Evolutionary conservation across 2,329 filamentous ascomycete species (phyloP).

Genomic region (Phialophora expanda): DNA sequence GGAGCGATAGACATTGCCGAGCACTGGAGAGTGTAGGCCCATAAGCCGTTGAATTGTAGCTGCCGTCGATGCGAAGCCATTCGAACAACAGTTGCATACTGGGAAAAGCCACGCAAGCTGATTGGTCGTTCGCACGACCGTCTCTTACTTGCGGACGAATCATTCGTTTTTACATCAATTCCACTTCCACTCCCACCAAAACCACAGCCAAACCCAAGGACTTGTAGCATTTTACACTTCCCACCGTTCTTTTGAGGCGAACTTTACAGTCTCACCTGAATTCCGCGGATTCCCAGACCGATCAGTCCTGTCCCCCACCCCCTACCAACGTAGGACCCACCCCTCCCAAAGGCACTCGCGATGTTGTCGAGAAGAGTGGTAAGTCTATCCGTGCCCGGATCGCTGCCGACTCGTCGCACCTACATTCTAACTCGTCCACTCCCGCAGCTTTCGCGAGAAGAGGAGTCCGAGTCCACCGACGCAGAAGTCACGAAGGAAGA

Average conservation of each 20-base stretch:
- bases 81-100: not conserved
- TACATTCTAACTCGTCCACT: not conserved
- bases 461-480: slow-evolving; percentile 78
- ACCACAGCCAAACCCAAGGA: not conserved
- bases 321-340: not conserved
- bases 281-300: not conserved
- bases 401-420: not conserved
- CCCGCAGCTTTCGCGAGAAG: slow-evolving; percentile 83
- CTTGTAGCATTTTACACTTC: not conserved
- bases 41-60: not conserved
- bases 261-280: not conserved
- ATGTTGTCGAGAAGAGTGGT: slow-evolving; percentile 28
- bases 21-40: not conserved
- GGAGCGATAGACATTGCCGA: not conserved
- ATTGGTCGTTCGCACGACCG: not conserved
- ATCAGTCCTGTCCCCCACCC: not conserved
- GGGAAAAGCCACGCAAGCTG: not conserved
- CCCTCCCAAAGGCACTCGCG: not conserved
- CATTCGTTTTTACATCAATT: not conserved
- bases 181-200: not conserved
- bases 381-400: not conserved
- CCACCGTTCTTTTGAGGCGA: not conserved
- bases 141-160: not conserved
- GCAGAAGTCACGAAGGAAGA: slow-evolving; percentile 94
- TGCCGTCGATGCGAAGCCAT: too few species aligned